Base-by-base conservation (phyloP, 2,329 filamentous ascomycete genomes). In the Penicillium polonicum region DNA sequence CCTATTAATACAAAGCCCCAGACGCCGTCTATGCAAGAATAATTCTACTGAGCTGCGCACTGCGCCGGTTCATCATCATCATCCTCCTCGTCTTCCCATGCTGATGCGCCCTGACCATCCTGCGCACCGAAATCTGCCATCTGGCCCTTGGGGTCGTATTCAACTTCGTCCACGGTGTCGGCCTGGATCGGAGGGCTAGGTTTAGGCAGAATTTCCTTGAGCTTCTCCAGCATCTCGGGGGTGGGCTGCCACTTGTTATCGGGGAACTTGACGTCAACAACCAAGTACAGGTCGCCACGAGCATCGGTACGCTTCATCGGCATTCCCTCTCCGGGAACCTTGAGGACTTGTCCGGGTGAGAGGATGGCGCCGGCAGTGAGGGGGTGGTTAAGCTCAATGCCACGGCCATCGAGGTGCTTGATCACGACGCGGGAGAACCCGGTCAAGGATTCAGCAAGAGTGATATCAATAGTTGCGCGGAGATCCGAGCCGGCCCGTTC, bases 381-480 rank as follows among this genome's bases (percentile, higher is more conserved):
- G 17, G 90, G 85, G 64, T 94, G 88, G 54, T 87, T 83, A 46
- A 99, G 81, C 57, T 88, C 84, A 58, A 99, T 93, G 31, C 94
- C 94, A 57, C 94, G 86, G 31, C 93, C 94, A 71, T 99, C 94
- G 9, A 99, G 86, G 74, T 99, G 94, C 68, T 89, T 94, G 61
- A 99, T 70, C 2, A 97, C 92, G 5, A 95, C 90, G 36, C 93
- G 86, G 51, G 91, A 91, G 80, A 99, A 97, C 15, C 94, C 94
- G 9, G 86, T 88, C 50, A 99, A 79, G 0, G 94, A 88, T 74
- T 99, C 94, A 10, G 85, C 85, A 15, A 99, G 81, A 4, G 89
- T 90, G 63, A 99, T 82, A 38, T 89, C 85, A 44, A 99, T 79
- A 59, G 92, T 87, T 1, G 92, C 91, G 2, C 88, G 89, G 55